Conservation (phyloP, 495 filamentous ascomycete species). For the Neurospora africana region DNA sequence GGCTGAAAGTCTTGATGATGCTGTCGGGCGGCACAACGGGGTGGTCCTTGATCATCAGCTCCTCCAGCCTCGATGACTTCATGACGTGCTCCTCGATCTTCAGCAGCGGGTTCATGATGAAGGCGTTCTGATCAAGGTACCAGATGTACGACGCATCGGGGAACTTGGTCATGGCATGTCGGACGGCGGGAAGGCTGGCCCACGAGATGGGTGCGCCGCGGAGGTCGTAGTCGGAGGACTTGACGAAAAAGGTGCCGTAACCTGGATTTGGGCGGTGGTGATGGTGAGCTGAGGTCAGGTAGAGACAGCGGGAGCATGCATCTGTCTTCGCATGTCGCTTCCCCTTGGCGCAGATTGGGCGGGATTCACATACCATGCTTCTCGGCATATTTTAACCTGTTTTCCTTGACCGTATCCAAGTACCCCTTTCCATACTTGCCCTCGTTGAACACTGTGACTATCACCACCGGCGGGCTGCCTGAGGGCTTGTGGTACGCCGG, state of each 20-base stretch:
- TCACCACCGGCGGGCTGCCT: slow-evolving; percentile 70
- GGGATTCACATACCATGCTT: slow-evolving; percentile 63
- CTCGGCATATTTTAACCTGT: slow-evolving; percentile 75
- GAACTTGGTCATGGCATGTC: slow-evolving; percentile 75
- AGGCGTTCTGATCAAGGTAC: slow-evolving; percentile 68
- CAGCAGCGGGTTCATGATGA: slow-evolving; percentile 76
- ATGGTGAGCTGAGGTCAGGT: background rate
- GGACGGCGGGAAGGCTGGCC: slow-evolving; percentile 72
- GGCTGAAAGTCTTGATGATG: slow-evolving; percentile 88
- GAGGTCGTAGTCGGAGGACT: slow-evolving; percentile 65
- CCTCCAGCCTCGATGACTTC: slow-evolving; percentile 52
- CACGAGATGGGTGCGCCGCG: slow-evolving; percentile 56
- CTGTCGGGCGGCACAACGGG: slow-evolving; percentile 90
- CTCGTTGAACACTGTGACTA: slow-evolving; percentile 77
- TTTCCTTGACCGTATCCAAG: slow-evolving; percentile 61
- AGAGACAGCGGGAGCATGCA: background rate
- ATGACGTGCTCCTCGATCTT: slow-evolving; percentile 65
- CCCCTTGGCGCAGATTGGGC: background rate
- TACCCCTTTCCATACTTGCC: slow-evolving; percentile 51
- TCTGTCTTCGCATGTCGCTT: background rate
- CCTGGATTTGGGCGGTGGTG: slow-evolving; percentile 37
- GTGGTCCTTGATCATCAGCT: slow-evolving; percentile 71
- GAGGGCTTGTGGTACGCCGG: slow-evolving; percentile 21
- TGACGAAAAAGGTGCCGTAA: slow-evolving; percentile 77
- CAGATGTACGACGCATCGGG: slow-evolving; percentile 72